Percentiles rank a stretch among this genome's conserved stretches.
phyloP scores from a whole-genome alignment of 2,329 filamentous ascomycete species.

The Fusarium marasasianum region DNA sequence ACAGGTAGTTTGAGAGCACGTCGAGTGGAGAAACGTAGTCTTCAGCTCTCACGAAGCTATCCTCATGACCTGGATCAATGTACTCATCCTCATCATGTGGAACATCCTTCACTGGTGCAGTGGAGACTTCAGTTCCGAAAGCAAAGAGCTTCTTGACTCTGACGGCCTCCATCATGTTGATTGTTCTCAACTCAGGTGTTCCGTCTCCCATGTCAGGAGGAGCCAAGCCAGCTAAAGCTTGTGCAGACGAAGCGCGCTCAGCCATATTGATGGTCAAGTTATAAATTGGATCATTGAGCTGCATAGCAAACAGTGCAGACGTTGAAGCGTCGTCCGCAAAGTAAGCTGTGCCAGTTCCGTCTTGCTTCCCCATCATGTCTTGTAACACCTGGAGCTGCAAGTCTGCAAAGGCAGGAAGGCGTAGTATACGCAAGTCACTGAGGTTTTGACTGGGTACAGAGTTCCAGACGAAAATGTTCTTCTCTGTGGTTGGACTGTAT shows the following conservation, averaged over 20 bases:
- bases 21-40: background rate
- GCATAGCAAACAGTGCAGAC: conserved; percentile 4
- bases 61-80: fast-evolving
- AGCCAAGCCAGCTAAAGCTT: background rate
- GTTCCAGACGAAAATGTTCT: background rate
- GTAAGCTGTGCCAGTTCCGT: background rate
- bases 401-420: background rate
- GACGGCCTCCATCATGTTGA: background rate
- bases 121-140: fast-evolving
- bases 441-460: background rate
- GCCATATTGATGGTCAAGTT: background rate
- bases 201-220: background rate
- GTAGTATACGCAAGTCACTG: background rate
- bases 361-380: background rate
- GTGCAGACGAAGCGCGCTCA: background rate
- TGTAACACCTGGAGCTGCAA: background rate
- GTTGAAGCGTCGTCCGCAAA: background rate
- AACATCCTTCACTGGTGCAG: fast-evolving
- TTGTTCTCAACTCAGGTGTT: background rate
- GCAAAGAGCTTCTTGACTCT: background rate
- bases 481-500: background rate
- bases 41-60: background rate
- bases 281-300: conserved; percentile 1
- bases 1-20: background rate
- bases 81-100: background rate